phyloP scores from a whole-genome alignment of 1,284 basidiomycete species.

The Naganishia sp. region DNA sequence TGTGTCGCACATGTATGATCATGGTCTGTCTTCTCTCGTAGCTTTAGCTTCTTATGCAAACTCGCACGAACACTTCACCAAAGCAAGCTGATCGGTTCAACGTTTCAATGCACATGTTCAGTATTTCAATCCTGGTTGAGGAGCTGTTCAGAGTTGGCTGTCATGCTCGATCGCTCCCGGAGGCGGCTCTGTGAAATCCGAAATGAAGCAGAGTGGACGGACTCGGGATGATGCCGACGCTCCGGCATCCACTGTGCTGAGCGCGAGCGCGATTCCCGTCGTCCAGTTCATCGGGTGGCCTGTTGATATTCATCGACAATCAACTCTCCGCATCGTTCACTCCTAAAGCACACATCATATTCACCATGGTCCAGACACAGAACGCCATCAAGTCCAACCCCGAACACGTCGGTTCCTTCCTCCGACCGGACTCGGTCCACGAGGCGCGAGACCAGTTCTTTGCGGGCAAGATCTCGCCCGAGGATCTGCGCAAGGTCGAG shows the following conservation, averaged over 20 bases:
- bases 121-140: too few species aligned
- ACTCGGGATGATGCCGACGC: background rate
- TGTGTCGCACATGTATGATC: too few species aligned
- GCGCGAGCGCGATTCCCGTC: background rate
- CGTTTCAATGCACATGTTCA: too few species aligned
- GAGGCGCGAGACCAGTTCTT: slow-evolving; percentile 57
- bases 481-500: slow-evolving; percentile 59
- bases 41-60: too few species aligned
- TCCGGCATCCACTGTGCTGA: background rate
- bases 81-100: too few species aligned
- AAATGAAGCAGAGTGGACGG: background rate
- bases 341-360: background rate
- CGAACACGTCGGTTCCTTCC: slow-evolving; percentile 59
- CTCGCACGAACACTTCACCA: too few species aligned
- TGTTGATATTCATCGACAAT: background rate
- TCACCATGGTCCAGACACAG: slow-evolving; percentile 27
- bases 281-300: background rate
- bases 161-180: background rate
- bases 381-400: slow-evolving; percentile 28
- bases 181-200: background rate
- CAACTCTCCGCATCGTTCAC: background rate
- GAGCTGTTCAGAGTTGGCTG: too few species aligned
- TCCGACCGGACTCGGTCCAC: slow-evolving; percentile 61
- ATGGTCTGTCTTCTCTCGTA: too few species aligned
- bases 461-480: slow-evolving; percentile 53